phyloP scores from a whole-genome alignment of 2,329 filamentous ascomycete genomes.

The Alternaria burnsii region DNA sequence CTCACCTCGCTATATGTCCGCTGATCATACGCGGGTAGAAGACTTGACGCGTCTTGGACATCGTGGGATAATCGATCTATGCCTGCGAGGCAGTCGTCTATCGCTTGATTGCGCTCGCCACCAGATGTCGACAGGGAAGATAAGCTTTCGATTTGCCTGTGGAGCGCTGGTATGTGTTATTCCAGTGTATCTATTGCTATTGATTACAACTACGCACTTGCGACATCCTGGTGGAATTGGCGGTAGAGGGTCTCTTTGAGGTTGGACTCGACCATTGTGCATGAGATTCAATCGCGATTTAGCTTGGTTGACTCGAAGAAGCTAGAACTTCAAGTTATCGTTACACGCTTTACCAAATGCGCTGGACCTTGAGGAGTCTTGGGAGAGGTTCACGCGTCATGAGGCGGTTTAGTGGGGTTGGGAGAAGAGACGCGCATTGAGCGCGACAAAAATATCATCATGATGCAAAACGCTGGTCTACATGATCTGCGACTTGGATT shows the following conservation, averaged over 20 bases:
- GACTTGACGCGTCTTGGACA: slow-evolving; percentile 82
- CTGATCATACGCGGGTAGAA: slow-evolving; percentile 88
- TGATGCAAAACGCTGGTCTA: neutral
- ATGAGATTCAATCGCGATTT: neutral
- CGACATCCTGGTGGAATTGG: slow-evolving; percentile 80
- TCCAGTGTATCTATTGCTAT: too few species aligned
- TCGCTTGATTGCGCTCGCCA: slow-evolving; percentile 80
- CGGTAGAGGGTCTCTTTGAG: slow-evolving; percentile 84
- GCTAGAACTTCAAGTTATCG: too few species aligned
- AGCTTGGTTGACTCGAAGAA: too few species aligned
- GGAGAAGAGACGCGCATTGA: neutral
- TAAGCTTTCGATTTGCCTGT: slow-evolving; percentile 77
- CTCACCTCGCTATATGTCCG: slow-evolving; percentile 80
- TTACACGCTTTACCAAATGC: neutral
- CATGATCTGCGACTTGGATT: neutral
- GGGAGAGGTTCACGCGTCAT: neutral
- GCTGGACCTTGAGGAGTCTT: neutral
- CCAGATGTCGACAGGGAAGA: slow-evolving; percentile 68
- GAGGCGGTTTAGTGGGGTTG: slow-evolving; percentile 5
- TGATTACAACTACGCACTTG: slow-evolving; percentile 59
- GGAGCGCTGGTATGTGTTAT: slow-evolving; percentile 67
- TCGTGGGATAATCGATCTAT: slow-evolving; percentile 84
- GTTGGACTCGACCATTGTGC: slow-evolving; percentile 29
- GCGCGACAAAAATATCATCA: slow-evolving; percentile 1
- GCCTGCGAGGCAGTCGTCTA: slow-evolving; percentile 79